Evolutionary conservation across 208 protist genomes (phyloP).

Genomic region (Sergeia podlipaevii): DNA sequence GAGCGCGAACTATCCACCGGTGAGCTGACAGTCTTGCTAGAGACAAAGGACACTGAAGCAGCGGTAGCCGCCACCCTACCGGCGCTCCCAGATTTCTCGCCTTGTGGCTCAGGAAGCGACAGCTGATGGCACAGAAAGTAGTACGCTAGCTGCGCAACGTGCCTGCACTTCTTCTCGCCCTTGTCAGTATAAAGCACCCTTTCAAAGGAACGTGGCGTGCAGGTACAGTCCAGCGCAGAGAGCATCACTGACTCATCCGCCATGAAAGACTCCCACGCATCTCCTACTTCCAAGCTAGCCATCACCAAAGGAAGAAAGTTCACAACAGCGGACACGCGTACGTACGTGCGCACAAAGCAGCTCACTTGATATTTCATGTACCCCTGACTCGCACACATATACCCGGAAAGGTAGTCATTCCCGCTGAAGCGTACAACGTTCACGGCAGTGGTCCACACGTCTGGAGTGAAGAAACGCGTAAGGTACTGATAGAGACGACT

Average conservation of each 20-base stretch:
- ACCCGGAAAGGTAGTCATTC: constrained; percentile 46
- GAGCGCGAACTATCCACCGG: too few species aligned
- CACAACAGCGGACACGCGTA: constrained; percentile 41
- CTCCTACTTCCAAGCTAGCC: too few species aligned
- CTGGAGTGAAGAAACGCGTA: constrained; percentile 30
- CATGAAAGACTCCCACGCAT: constrained; percentile 3
- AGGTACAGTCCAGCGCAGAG: constrained; percentile 30
- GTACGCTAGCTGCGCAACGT: constrained; percentile 67
- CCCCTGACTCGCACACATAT: constrained; percentile 42
- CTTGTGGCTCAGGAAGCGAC: neutral
- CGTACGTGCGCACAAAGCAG: constrained; percentile 49
- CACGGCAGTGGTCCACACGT: constrained; percentile 40
- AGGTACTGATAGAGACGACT: constrained; percentile 17
- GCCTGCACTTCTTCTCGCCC: constrained; percentile 60
- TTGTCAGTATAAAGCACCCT: constrained; percentile 29
- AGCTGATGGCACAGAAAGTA: constrained; percentile 45
- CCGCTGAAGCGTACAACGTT: constrained; percentile 25
- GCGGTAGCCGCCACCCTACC: too few species aligned
- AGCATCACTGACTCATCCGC: neutral
- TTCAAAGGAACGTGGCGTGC: constrained; percentile 51
- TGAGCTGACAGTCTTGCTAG: too few species aligned
- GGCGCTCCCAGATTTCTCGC: neutral
- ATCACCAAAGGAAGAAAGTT: constrained; percentile 35
- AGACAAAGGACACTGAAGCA: too few species aligned
- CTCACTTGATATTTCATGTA: constrained; percentile 55